Percentiles rank a stretch among this genome's conserved stretches.
These are phyloP conservation scores for Peniophora sp. DNA, from an alignment of 1,284 basidiomycete species.

Conservation along the genomic window DNA sequence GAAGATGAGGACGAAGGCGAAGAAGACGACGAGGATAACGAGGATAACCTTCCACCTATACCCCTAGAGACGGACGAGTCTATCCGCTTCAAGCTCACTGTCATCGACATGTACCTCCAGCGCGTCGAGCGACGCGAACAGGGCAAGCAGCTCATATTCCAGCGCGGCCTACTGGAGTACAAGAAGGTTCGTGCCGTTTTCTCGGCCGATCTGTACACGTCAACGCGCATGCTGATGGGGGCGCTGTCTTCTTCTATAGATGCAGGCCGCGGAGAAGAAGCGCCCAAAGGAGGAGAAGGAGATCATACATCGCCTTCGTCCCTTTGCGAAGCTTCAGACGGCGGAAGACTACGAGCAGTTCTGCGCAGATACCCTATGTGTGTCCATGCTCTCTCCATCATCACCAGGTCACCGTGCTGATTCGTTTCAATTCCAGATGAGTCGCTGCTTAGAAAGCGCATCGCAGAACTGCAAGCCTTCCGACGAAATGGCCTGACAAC, in stretches of 20 bases:
- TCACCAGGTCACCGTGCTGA: not conserved
- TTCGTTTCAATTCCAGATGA: constrained; percentile 50
- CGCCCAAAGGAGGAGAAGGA: constrained; percentile 89
- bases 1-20: constrained; percentile 37
- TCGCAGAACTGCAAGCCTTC: constrained; percentile 85
- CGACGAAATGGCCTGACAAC: constrained; percentile 78
- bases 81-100: constrained; percentile 82
- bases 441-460: constrained; percentile 75
- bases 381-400: constrained; percentile 15
- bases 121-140: constrained; percentile 85
- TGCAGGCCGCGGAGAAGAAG: constrained; percentile 87
- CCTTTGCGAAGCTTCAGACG: constrained; percentile 89
- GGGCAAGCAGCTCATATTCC: constrained; percentile 88
- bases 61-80: constrained; percentile 84
- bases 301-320: constrained; percentile 81
- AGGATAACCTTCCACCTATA: constrained; percentile 62
- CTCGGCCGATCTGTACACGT: too few species aligned
- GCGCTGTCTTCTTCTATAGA: constrained; percentile 36
- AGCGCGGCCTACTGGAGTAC: constrained; percentile 87
- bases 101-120: constrained; percentile 91
- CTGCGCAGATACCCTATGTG: constrained; percentile 85
- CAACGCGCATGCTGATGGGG: not conserved
- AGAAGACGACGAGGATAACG: constrained; percentile 36
- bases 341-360: constrained; percentile 89
- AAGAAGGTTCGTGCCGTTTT: constrained; percentile 62